These are phyloP conservation scores for Fusarium udum DNA, from an alignment of 2,329 filamentous ascomycete species.

Conservation along the genomic window DNA sequence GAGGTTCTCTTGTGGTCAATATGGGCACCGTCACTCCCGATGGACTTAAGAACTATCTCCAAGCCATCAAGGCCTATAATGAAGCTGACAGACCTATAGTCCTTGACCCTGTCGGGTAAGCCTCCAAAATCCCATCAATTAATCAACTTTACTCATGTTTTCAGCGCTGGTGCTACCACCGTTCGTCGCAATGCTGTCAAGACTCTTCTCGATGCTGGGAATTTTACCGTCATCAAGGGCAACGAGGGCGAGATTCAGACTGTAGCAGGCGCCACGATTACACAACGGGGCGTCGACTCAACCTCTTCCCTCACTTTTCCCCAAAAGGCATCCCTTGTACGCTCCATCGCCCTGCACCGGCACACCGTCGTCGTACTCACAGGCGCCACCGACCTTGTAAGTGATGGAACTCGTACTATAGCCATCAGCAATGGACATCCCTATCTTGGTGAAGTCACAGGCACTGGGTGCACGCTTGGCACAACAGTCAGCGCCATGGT, in stretches of 20 bases:
- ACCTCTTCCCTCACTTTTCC: constrained; percentile 64
- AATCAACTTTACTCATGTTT: background rate
- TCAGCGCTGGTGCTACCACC: constrained; percentile 78
- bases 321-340: constrained; percentile 69
- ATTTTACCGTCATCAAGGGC: constrained; percentile 90
- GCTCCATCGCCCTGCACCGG: constrained; percentile 67
- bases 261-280: constrained; percentile 65
- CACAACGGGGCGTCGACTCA: constrained; percentile 87
- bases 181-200: constrained; percentile 77
- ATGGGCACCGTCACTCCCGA: constrained; percentile 92
- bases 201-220: constrained; percentile 75
- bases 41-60: constrained; percentile 74
- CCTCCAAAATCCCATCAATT: constrained; percentile 6
- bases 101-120: constrained; percentile 86
- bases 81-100: constrained; percentile 77
- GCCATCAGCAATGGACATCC: constrained; percentile 80
- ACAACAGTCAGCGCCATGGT: constrained; percentile 81
- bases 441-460: constrained; percentile 75
- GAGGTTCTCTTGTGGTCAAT: constrained; percentile 86
- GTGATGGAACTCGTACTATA: constrained; percentile 75
- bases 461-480: constrained; percentile 86
- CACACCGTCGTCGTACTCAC: constrained; percentile 84
- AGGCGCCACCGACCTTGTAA: constrained; percentile 78
- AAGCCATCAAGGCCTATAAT: constrained; percentile 86
- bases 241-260: constrained; percentile 89